A percentile compares a stretch with the other conserved stretches of the same genome.
phyloP scores from a whole-genome alignment of 441 rosid species.

The Arabidopsis hybrid region DNA sequence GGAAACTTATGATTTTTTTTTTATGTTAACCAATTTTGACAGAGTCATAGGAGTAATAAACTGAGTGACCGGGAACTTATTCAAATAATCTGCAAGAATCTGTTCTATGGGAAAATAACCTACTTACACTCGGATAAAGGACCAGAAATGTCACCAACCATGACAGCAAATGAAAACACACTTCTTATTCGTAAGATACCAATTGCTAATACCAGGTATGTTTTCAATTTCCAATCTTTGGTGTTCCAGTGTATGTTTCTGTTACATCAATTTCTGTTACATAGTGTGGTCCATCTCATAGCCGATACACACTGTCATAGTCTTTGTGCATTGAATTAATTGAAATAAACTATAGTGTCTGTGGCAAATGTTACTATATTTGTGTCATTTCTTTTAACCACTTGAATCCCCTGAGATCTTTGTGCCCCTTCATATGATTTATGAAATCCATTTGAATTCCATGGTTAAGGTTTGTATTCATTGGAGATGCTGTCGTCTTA shows the following conservation, averaged over 20 bases:
- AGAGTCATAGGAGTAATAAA: constrained; percentile 70
- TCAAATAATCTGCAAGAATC: constrained; percentile 66
- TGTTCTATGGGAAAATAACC: constrained; percentile 80
- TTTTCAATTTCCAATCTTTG: not conserved
- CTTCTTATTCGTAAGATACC: constrained; percentile 91
- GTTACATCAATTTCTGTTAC: not conserved
- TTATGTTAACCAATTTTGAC: constrained; percentile 27
- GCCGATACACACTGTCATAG: not conserved
- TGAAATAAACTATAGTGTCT: not conserved
- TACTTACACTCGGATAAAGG: constrained; percentile 77
- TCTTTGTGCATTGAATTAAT: not conserved
- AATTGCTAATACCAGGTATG: constrained; percentile 66
- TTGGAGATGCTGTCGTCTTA: constrained; percentile 90
- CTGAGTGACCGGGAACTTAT: constrained; percentile 59
- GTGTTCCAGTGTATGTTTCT: not conserved
- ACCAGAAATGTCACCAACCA: constrained; percentile 70
- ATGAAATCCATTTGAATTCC: constrained; percentile 14
- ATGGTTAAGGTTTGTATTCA: constrained; percentile 61
- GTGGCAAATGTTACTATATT: not conserved
- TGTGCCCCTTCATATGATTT: not conserved
- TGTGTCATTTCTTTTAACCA: not conserved
- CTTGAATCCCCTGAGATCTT: not conserved
- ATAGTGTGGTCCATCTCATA: constrained; percentile 1
- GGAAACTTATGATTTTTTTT: constrained; percentile 1
- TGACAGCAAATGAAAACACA: constrained; percentile 69